A percentile compares a stretch with the other conserved stretches of the same genome.
phyloP scores from a whole-genome alignment of 352 stramenopile species.

The Globisporangium lucens region DNA sequence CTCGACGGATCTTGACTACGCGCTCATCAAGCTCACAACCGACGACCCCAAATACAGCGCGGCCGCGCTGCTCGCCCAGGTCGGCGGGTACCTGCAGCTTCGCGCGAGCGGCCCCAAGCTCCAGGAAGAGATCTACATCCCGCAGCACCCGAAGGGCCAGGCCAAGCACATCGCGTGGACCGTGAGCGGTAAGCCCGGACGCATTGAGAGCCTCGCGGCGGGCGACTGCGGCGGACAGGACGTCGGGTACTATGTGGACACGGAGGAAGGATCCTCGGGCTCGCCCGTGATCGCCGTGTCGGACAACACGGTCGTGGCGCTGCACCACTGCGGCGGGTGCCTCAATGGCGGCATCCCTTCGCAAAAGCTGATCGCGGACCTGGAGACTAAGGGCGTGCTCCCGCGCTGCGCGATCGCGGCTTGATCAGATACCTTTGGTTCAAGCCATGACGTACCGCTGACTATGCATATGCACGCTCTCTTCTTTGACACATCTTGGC shows the following conservation, averaged over 20 bases:
- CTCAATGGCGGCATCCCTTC: conserved; percentile 61
- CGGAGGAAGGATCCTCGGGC: conserved; percentile 64
- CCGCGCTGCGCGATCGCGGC: conserved; percentile 32
- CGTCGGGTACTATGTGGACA: conserved; percentile 75
- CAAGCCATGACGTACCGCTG: background rate
- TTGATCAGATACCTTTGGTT: background rate
- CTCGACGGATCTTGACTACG: conserved; percentile 41
- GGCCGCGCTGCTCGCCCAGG: conserved; percentile 31
- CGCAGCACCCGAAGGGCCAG: conserved; percentile 35
- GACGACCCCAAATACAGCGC: conserved; percentile 29
- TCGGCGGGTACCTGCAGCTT: conserved; percentile 36
- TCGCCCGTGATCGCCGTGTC: conserved; percentile 50
- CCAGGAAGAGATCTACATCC: conserved; percentile 41
- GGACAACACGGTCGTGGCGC: conserved; percentile 65
- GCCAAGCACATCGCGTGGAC: conserved; percentile 38
- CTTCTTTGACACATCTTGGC: background rate
- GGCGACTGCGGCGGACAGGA: conserved; percentile 46
- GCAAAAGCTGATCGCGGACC: conserved; percentile 45
- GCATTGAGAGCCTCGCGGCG: conserved; percentile 31
- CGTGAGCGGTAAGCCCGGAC: conserved; percentile 21
- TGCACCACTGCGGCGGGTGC: conserved; percentile 78
- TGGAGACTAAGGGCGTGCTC: conserved; percentile 35
- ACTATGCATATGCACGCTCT: background rate
- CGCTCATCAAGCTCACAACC: conserved; percentile 37
- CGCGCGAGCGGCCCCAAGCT: conserved; percentile 28